Conservation (phyloP, 495 filamentous ascomycete species). For the Lindgomyces ingoldianus region DNA sequence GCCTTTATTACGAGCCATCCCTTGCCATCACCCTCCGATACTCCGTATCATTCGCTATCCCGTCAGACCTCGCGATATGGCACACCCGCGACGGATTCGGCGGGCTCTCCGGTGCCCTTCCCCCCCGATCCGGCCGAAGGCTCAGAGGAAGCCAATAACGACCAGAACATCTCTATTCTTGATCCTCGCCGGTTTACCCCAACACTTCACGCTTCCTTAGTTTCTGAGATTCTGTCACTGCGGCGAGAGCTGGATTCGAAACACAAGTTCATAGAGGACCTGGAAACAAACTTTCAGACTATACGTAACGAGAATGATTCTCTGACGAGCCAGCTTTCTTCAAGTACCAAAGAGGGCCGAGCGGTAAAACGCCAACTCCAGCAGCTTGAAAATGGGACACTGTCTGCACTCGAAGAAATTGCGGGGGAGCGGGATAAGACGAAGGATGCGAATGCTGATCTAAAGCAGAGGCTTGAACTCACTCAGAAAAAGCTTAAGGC, state of each 20-base stretch:
- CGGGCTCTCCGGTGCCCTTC: constrained; percentile 62
- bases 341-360: constrained; percentile 70
- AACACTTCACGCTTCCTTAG: constrained; percentile 89
- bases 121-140: constrained; percentile 53
- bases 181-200: constrained; percentile 93
- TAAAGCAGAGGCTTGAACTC: constrained; percentile 75
- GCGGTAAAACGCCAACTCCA: constrained; percentile 83
- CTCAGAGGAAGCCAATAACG: constrained; percentile 50
- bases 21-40: constrained; percentile 67
- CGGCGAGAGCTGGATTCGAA: constrained; percentile 88
- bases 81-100: constrained; percentile 62
- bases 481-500: constrained; percentile 73
- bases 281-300: constrained; percentile 74
- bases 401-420: constrained; percentile 78
- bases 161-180: constrained; percentile 75
- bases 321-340: constrained; percentile 59
- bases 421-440: constrained; percentile 85
- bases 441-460: constrained; percentile 69
- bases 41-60: constrained; percentile 63
- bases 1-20: constrained; percentile 45
- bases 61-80: constrained; percentile 55
- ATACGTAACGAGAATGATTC: constrained; percentile 72
- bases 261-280: constrained; percentile 73
- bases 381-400: constrained; percentile 81
- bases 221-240: constrained; percentile 87